Evolutionary conservation across 1,284 basidiomycete species (phyloP), one percentile per base, ranked within the genome.

Genomic region (Sporisorium sorghi): DNA sequence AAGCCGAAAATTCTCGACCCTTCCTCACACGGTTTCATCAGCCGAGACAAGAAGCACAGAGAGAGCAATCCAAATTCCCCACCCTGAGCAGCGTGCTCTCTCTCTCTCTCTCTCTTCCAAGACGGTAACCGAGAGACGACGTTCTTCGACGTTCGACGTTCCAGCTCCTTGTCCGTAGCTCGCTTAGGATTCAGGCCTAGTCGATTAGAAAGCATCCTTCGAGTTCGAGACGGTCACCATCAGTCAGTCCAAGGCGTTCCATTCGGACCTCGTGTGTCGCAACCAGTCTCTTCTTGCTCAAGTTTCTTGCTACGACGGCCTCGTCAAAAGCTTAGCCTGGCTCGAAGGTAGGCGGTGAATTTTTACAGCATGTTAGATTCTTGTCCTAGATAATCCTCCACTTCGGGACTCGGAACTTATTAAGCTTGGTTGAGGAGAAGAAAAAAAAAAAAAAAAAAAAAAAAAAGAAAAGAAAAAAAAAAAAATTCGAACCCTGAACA

Each of bases 371-470:
- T 47, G 46, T 47, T 47, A 47, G 28, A 47, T 12, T 11, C 1
- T 11, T 5, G 5, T 51, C 35, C 40, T 51, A 51, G 17, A 23
- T 40, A 12, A 2, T 9, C 14, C 42, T 60, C 58, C 37, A 40
- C 44, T 24, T 62, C 60, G 60, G 60, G 44, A 56, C 23, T 62
- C 60, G 60, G 24, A 19, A 12, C 11, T 47, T 11, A 11, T 7
- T 8, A 23, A 28, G 10, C 40, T 35, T 47, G 26, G 48, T 48
- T 43, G 8, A 40, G 37, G 8, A 9, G n/a, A 7, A 52, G n/a
- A 15, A 35, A 51, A 44, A 50, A 62, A 55, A 49, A 33, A 44
- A 58, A 35, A 50, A 55, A 56, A 50, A 35, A 50, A 55, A 56
- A 50, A 33, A 28, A 44, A 52, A 35, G 58, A 65, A 14, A 12